Percentiles rank a stretch among this genome's conserved stretches.
phyloP scores from a whole-genome alignment of 352 stramenopile species.

The Pythium rishiriense region DNA sequence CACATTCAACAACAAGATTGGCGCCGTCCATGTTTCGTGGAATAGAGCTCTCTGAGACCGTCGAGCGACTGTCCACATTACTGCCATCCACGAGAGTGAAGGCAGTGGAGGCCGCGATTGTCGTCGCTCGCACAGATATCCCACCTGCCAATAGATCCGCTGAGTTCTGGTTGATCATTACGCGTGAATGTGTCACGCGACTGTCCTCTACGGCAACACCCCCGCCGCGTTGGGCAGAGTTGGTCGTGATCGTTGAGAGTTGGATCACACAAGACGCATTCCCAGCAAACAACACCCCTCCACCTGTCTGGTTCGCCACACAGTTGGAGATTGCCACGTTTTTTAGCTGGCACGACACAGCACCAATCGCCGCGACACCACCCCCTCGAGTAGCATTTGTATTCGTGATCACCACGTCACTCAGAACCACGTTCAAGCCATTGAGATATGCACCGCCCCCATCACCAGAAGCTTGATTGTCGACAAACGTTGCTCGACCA shows the following conservation, averaged over 20 bases:
- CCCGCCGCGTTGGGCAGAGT: slow-evolving; percentile 10
- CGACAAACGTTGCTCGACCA: not conserved
- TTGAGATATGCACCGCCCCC: slow-evolving; percentile 18
- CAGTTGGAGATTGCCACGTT: slow-evolving; percentile 10
- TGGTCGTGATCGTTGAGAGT: slow-evolving; percentile 1
- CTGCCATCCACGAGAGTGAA: slow-evolving; percentile 1
- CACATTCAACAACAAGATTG: slow-evolving; percentile 23
- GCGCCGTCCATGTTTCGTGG: not conserved
- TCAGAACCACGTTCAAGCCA: slow-evolving; percentile 4
- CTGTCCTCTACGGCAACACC: slow-evolving; percentile 21
- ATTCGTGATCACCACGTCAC: slow-evolving; percentile 6
- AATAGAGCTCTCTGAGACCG: slow-evolving; percentile 9
- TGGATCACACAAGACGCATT: slow-evolving; percentile 3
- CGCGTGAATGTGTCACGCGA: slow-evolving; percentile 1
- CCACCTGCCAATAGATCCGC: slow-evolving; percentile 11
- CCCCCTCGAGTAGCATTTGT: slow-evolving; percentile 3
- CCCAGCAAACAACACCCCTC: slow-evolving; percentile 13
- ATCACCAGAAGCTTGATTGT: not conserved
- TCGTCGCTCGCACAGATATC: slow-evolving; percentile 4
- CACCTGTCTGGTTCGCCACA: slow-evolving; percentile 4
- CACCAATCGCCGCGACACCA: slow-evolving; percentile 3
- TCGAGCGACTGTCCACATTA: not conserved
- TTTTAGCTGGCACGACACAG: slow-evolving; percentile 3
- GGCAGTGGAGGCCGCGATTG: not conserved
- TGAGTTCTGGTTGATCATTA: slow-evolving; percentile 20